Evolutionary conservation across 2,329 filamentous ascomycete species (phyloP).

Genomic region (Ophiostoma sp.): DNA sequence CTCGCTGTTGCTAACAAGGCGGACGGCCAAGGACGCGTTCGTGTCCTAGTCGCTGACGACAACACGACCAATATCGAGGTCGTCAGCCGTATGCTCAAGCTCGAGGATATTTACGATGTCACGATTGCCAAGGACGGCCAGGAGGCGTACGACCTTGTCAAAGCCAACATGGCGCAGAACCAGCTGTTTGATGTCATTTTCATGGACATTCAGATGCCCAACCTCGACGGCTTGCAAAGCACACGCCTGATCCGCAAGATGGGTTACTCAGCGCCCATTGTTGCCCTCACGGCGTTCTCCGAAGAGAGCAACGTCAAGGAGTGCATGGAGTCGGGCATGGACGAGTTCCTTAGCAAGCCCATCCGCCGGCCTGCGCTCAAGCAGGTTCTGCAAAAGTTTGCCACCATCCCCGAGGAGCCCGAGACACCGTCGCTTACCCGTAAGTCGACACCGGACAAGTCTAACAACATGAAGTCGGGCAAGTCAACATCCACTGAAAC

Average conservation of each 20-base stretch:
- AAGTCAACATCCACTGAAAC: background rate
- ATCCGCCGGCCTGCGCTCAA: slow-evolving; percentile 81
- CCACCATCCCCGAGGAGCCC: slow-evolving; percentile 71
- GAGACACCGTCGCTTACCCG: slow-evolving; percentile 34
- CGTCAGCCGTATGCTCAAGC: slow-evolving; percentile 60
- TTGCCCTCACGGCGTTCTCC: slow-evolving; percentile 83
- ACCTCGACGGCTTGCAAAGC: slow-evolving; percentile 81
- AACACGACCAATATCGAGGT: slow-evolving; percentile 55
- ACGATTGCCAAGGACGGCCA: slow-evolving; percentile 82
- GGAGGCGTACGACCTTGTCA: slow-evolving; percentile 82
- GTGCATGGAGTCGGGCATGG: slow-evolving; percentile 84
- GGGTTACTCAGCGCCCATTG: slow-evolving; percentile 82
- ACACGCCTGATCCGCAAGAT: slow-evolving; percentile 79
- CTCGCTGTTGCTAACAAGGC: slow-evolving; percentile 58
- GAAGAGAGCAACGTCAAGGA: slow-evolving; percentile 86
- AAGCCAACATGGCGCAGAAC: slow-evolving; percentile 69
- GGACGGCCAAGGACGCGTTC: slow-evolving; percentile 55
- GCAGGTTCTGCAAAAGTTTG: slow-evolving; percentile 77
- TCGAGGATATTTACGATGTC: slow-evolving; percentile 79
- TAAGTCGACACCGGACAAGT: background rate
- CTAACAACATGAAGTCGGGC: background rate
- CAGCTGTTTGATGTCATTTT: slow-evolving; percentile 81
- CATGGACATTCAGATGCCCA: slow-evolving; percentile 96
- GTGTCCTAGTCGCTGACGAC: slow-evolving; percentile 78
- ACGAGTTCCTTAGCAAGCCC: slow-evolving; percentile 74